Conservation (phyloP, 2,329 filamentous ascomycete genomes). For the Fusarium hostae region DNA sequence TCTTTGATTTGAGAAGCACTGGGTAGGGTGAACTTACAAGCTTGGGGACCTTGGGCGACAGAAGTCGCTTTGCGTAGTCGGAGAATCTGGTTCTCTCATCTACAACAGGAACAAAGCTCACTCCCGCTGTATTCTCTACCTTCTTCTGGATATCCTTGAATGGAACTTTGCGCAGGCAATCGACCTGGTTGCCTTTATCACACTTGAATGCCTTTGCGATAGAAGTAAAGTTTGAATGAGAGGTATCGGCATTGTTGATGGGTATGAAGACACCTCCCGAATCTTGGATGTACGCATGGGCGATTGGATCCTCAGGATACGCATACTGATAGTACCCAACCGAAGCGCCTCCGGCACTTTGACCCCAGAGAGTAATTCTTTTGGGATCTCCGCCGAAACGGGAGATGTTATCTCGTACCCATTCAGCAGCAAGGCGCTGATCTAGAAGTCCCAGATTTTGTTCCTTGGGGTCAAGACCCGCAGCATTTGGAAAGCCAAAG, state of each 20-base stretch:
- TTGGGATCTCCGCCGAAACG: neutral
- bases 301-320: constrained; percentile 1
- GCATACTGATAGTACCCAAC: constrained; percentile 15
- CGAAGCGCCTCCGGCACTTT: constrained; percentile 4
- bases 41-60: neutral
- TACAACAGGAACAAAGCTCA: constrained; percentile 1
- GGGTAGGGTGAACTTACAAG: no score
- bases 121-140: neutral
- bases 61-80: neutral
- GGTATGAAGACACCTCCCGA: neutral
- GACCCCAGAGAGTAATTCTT: constrained; percentile 5
- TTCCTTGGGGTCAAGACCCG: neutral
- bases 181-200: neutral
- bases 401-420: constrained; percentile 2
- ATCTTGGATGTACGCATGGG: constrained; percentile 5
- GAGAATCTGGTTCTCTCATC: constrained; percentile 7
- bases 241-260: neutral
- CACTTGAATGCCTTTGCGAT: constrained; percentile 2
- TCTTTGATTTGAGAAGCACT: rapidly evolving
- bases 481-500: constrained; percentile 6
- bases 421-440: constrained; percentile 9
- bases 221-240: neutral
- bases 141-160: constrained; percentile 1
- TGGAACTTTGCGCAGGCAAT: neutral
- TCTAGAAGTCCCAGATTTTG: constrained; percentile 7